Evolutionary conservation across 1,284 basidiomycete species (phyloP).

Genomic region (Trametes polyzona): DNA sequence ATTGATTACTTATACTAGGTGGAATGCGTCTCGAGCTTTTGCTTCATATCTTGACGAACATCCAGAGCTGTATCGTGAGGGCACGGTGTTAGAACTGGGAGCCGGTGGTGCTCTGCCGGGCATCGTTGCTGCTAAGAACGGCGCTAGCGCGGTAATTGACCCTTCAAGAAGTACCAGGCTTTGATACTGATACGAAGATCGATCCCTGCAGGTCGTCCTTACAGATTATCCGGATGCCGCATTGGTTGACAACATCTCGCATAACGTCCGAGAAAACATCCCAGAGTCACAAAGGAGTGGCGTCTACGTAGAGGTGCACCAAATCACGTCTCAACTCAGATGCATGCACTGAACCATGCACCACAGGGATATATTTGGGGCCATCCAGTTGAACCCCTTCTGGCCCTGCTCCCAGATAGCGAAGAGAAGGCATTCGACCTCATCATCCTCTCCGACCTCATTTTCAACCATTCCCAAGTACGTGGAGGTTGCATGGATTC

Average conservation of each 20-base stretch:
- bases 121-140: constrained; percentile 72
- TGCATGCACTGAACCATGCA: too few relatives aligned
- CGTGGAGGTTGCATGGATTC: constrained; percentile 1
- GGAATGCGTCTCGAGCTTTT: constrained; percentile 83
- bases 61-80: constrained; percentile 45
- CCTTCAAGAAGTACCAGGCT: too few relatives aligned
- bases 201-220: constrained; percentile 79
- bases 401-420: constrained; percentile 37
- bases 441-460: constrained; percentile 89
- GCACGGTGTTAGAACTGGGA: constrained; percentile 84
- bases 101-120: constrained; percentile 92
- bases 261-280: constrained; percentile 73
- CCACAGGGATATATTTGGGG: constrained; percentile 97
- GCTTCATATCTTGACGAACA: constrained; percentile 75
- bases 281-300: constrained; percentile 30
- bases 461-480: constrained; percentile 88
- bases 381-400: constrained; percentile 57
- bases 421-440: constrained; percentile 63
- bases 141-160: constrained; percentile 65
- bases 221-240: constrained; percentile 91
- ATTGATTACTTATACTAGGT: constrained; percentile 47
- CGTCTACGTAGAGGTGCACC: constrained; percentile 62
- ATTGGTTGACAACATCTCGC: constrained; percentile 79
- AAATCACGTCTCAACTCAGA: too few relatives aligned
- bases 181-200: too few relatives aligned